Conservation (phyloP, 2,329 filamentous ascomycete genomes). For the Fusarium sp. region DNA sequence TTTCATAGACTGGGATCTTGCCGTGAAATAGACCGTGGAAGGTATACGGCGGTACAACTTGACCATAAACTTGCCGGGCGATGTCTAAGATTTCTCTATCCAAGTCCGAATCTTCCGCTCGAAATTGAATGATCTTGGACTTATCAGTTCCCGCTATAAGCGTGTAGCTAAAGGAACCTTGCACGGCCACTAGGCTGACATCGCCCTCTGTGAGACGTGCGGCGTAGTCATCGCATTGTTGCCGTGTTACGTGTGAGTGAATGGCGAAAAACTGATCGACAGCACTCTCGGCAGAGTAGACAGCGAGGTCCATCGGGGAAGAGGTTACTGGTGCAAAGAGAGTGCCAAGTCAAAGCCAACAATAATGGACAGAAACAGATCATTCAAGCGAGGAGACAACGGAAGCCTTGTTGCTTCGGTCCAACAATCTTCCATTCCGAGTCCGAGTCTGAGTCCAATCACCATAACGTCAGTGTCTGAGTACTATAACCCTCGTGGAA, state of each 20-base stretch:
- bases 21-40: neutral
- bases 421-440: too few relatives aligned
- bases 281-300: neutral
- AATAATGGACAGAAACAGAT: too few relatives aligned
- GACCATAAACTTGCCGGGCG: neutral
- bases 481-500: too few relatives aligned
- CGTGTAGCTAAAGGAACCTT: conserved; percentile 2
- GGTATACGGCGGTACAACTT: neutral
- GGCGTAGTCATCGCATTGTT: neutral
- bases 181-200: neutral
- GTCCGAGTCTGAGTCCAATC: too few relatives aligned
- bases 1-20: too few relatives aligned
- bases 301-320: neutral
- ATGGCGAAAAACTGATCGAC: conserved; percentile 1
- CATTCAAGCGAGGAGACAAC: too few relatives aligned
- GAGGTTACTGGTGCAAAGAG: too few relatives aligned
- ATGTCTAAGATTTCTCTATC: neutral
- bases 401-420: too few relatives aligned
- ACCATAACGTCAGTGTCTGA: too few relatives aligned
- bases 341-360: too few relatives aligned
- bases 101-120: neutral
- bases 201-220: neutral
- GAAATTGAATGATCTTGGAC: neutral
- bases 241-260: neutral
- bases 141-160: neutral